Percentiles rank a stretch among this genome's conserved stretches.
These are phyloP conservation scores for Notholithocarpus densiflorus DNA, from an alignment of 306 rosid genomes.

Conservation along the genomic window DNA sequence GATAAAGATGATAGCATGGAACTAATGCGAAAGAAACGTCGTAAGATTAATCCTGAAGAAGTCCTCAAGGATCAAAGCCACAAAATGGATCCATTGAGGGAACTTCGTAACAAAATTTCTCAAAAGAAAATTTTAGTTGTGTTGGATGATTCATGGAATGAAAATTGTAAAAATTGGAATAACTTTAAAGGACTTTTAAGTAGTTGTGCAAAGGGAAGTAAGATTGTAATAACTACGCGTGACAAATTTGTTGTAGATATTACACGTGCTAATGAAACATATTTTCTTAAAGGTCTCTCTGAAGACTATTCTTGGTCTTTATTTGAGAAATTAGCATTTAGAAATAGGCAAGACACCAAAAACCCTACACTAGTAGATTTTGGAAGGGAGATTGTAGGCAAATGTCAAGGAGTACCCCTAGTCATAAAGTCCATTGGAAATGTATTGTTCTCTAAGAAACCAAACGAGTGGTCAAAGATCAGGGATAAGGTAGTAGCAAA, in stretches of 20 bases:
- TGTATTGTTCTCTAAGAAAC: slow-evolving; percentile 15
- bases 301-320: slow-evolving; percentile 12
- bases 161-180: slow-evolving; percentile 18
- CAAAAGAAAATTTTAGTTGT: slow-evolving; percentile 29
- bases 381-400: slow-evolving; percentile 30
- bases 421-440: slow-evolving; percentile 29
- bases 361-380: not conserved
- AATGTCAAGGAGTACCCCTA: slow-evolving; percentile 19
- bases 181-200: slow-evolving; percentile 10
- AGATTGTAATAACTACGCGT: slow-evolving; percentile 31
- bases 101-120: slow-evolving; percentile 2
- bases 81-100: slow-evolving; percentile 17
- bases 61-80: too few species aligned
- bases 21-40: not conserved
- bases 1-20: not conserved
- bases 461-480: slow-evolving; percentile 28
- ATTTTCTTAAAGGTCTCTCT: slow-evolving; percentile 17
- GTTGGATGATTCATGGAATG: slow-evolving; percentile 42
- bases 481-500: slow-evolving; percentile 24
- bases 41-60: too few species aligned
- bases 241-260: slow-evolving; percentile 6
- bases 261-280: not conserved
- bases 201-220: slow-evolving; percentile 30
- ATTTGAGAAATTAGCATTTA: slow-evolving; percentile 28
- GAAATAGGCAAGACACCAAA: not conserved